Base-by-base conservation (phyloP, 345 rosid genomes). In the Murraya paniculata region DNA sequence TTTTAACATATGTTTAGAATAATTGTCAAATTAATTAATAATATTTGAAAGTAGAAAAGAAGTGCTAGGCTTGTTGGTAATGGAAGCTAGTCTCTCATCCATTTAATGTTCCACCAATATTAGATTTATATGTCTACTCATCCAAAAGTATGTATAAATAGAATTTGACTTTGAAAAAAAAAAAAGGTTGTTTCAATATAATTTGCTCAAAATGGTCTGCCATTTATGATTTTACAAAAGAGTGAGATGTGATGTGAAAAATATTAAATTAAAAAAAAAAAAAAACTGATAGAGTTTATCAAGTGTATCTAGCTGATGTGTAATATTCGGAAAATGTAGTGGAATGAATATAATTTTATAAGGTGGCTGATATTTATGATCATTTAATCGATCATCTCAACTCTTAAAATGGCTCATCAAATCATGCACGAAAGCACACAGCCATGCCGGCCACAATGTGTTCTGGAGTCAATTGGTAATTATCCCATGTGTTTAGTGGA, bases 381-480 rank as follows among this genome's bases (percentile, higher is more conserved):
- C 56, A 14, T 50, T 18, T 38, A 55, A 41, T 7, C 16, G 21
- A 25, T 45, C 31, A 24, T 41, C 57, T 68, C n/a, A 38, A n/a
- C 53, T 69, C 36, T 3, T 45, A 1, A 30, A 50, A 50, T 53
- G 39, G 48, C 0, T 22, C 10, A 31, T 56, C 75, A 59, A 72
- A 72, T 72, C 31, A 36, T 56, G 64, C 21, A 55, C 10, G 7
- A 1, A 56, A 72, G 75, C 64, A 72, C 75, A 62, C 33, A 33
- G 48, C 28, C 14, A 56, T 72, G 64, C 75, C 75, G 57, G 64
- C 75, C 75, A 56, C 75, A 9, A 56, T 72, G 38, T 72, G n/a
- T 7, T 22, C 25, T 30, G 25, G 48, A 69, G 73, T 69, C 73
- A 68, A 45, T 39, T 68, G 35, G 4, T 45, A 45, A 45, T 48